Evolutionary conservation across 176 grass and related monocot genomes (phyloP).

Genomic region (Oropetium thomaeum): DNA sequence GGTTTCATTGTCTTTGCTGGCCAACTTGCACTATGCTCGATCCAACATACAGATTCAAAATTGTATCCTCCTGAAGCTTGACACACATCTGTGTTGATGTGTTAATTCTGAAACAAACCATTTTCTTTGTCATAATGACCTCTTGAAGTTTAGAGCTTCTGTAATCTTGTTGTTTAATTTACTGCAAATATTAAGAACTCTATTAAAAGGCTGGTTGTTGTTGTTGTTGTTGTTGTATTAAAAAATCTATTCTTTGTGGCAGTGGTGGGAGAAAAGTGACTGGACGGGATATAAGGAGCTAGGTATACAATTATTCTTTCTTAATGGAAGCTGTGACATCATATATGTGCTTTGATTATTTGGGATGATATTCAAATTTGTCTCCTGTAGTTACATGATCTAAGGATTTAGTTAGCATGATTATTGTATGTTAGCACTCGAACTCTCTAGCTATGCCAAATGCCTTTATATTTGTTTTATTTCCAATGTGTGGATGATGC

Average conservation of each 20-base stretch:
- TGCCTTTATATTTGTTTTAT: background rate
- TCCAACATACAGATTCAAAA: background rate
- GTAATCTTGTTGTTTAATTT: background rate
- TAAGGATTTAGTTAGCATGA: background rate
- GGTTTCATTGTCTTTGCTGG: background rate
- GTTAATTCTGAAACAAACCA: background rate
- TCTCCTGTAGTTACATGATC: conserved; percentile 4
- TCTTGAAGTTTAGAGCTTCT: background rate
- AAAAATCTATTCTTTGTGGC: conserved; percentile 42
- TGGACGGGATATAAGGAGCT: conserved; percentile 99
- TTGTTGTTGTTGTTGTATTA: too few relatives aligned
- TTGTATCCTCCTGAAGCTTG: background rate
- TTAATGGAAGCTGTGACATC: background rate
- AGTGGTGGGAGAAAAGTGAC: conserved; percentile 99
- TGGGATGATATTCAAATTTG: background rate
- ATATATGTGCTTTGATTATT: background rate
- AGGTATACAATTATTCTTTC: conserved; percentile 53
- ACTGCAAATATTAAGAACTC: conserved; percentile 16
- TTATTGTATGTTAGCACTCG: background rate
- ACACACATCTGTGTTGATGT: background rate
- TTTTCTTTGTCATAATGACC: background rate
- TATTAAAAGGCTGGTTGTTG: too few relatives aligned
- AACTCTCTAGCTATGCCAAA: background rate
- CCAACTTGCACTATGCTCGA: conserved; percentile 23
- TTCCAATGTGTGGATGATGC: background rate